Evolutionary conservation across 1,284 basidiomycete genomes (phyloP), one percentile per base, ranked within the genome.

Genomic region (Phenoliferia sp.): DNA sequence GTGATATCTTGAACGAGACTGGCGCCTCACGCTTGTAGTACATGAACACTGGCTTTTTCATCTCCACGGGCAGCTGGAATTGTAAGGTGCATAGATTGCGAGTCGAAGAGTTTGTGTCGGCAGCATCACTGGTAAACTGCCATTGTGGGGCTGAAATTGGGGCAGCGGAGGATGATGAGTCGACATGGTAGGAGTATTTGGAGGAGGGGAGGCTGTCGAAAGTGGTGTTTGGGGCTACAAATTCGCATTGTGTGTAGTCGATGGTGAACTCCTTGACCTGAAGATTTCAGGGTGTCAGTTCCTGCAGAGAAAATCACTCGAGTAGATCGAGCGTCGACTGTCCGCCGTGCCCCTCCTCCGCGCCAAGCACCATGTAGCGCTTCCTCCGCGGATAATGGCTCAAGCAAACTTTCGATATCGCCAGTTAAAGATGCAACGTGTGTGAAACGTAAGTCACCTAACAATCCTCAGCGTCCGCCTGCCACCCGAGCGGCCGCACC

Each of bases 211-310:
- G 83, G 57, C 83, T 70, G 16, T 78, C 73, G 73, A 87, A 88
- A 12, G 85, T 74, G 26, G 76, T 84, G 28, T 84, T 83, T 1
- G 81, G 73, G 22, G 88, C 83, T 4, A 83, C 83, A 17, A 69
- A 73, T 78, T 94, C 90, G 81, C 96, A 99, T 60, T 90, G 82
- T 7, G 95, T 95, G 80, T 99, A 99, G 82, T 98, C 91, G 69
- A 99, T 86, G 3, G 90, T 91, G 80, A 99, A 92, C 80, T 97
- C 91, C 48, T 90, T 90, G 72, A 98, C 93, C 81, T 89, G 78
- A 16, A n/a, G 16, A n/a, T 22, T 9, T 17, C 19, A 31, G 62
- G n/a, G 36, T 15, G 50, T 44, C 29, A 31, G 29, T 33, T 7
- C 26, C 61, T 26, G n/a, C n/a, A n/a, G n/a, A n/a, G n/a, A 48